These are phyloP conservation scores for Sonneratia alba DNA, from an alignment of 345 rosid species.

Conservation along the genomic window DNA sequence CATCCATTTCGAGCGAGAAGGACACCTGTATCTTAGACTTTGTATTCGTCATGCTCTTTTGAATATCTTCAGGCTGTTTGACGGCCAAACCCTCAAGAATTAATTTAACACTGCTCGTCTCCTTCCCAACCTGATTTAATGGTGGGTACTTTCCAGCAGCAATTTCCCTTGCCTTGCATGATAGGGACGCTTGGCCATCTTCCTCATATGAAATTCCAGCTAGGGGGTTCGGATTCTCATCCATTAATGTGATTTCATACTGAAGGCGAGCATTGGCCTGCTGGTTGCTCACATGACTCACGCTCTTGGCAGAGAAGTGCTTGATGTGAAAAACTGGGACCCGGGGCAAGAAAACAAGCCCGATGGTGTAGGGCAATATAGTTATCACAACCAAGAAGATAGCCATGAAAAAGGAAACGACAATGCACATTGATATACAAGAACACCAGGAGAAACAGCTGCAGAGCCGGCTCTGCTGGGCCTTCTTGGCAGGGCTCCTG, in stretches of 20 bases:
- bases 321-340: conserved; percentile 17
- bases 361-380: neutral
- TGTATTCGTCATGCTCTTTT: conserved; percentile 11
- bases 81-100: conserved; percentile 13
- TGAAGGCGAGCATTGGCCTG: neutral
- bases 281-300: neutral
- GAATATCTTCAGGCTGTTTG: conserved; percentile 10
- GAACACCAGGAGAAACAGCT: conserved; percentile 12
- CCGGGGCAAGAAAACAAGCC: conserved; percentile 14
- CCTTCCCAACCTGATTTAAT: conserved; percentile 18
- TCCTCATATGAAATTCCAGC: conserved; percentile 22
- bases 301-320: conserved; percentile 8
- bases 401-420: conserved; percentile 11
- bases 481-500: conserved; percentile 14
- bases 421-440: conserved; percentile 17
- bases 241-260: conserved; percentile 19
- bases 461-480: neutral
- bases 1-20: conserved; percentile 17
- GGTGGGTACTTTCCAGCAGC: conserved; percentile 29
- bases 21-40: conserved; percentile 14
- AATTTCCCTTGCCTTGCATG: conserved; percentile 25
- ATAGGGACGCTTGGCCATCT: conserved; percentile 18
- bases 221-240: conserved; percentile 27
- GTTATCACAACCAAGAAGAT: conserved; percentile 10
- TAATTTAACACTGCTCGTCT: conserved; percentile 12